Percentiles rank a stretch among this genome's conserved stretches.
Conservation (phyloP, 179 eudicot genomes). For the Pouteria campechiana region DNA sequence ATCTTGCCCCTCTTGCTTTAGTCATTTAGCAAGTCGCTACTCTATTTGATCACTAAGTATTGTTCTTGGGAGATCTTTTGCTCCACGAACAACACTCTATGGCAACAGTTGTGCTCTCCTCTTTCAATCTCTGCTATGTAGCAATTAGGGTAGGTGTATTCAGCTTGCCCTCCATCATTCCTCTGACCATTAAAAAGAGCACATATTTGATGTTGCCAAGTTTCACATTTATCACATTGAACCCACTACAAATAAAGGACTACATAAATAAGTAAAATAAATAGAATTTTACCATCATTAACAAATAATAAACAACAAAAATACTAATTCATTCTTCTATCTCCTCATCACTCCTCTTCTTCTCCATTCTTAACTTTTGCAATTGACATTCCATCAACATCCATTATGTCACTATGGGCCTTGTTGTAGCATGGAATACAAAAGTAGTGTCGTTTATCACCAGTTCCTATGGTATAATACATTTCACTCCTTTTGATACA, state of each 20-base stretch:
- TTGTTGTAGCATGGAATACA: conserved; percentile 52
- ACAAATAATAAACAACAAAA: background rate
- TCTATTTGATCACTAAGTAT: conserved; percentile 81
- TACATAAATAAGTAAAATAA: conserved; percentile 6
- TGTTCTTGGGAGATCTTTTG: conserved; percentile 58
- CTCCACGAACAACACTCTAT: conserved; percentile 42
- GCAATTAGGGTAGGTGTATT: conserved; percentile 71
- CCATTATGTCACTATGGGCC: conserved; percentile 34
- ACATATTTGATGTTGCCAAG: conserved; percentile 95
- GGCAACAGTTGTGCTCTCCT: conserved; percentile 35
- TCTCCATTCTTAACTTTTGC: conserved; percentile 37
- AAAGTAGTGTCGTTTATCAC: conserved; percentile 37
- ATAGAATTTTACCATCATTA: no score
- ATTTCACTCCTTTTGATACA: conserved; percentile 42
- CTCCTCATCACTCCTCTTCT: conserved; percentile 39
- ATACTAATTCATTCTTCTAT: conserved; percentile 59
- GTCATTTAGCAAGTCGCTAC: conserved; percentile 44
- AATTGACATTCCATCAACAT: conserved; percentile 29
- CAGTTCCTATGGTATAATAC: conserved; percentile 32
- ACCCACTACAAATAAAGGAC: conserved; percentile 88
- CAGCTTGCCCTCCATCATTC: conserved; percentile 50
- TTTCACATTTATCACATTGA: conserved; percentile 74
- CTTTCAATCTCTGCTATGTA: conserved; percentile 39
- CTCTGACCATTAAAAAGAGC: conserved; percentile 66
- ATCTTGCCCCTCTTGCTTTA: conserved; percentile 61